Evolutionary conservation across 2,329 filamentous ascomycete species (phyloP).

Genomic region (Dothiorella sarmentorum): DNA sequence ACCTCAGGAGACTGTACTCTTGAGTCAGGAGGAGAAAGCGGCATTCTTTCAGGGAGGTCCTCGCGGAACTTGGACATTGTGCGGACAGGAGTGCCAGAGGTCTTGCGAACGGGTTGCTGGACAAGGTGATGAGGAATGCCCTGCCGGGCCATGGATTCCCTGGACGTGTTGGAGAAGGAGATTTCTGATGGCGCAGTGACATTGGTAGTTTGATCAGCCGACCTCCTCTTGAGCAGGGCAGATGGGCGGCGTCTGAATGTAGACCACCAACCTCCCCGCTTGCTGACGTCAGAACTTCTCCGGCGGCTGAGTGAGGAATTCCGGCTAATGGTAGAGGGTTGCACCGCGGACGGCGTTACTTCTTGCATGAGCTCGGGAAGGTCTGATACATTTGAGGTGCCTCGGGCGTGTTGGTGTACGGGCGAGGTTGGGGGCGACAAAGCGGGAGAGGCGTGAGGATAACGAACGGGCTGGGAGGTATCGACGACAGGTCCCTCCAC

Average conservation of each 20-base stretch:
- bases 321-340: constrained; percentile 39
- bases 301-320: constrained; percentile 21
- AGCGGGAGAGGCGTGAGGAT: constrained; percentile 31
- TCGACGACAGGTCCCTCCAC: constrained; percentile 47
- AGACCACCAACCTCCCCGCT: constrained; percentile 34
- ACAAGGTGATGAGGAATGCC: constrained; percentile 49
- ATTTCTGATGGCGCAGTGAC: constrained; percentile 60
- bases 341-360: constrained; percentile 28
- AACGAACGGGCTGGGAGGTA: constrained; percentile 47
- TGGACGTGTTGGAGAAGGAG: constrained; percentile 79
- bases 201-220: constrained; percentile 45
- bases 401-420: constrained; percentile 45
- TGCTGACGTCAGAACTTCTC: constrained; percentile 34
- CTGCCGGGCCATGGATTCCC: constrained; percentile 73
- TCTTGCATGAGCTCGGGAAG: constrained; percentile 48
- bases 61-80: constrained; percentile 90
- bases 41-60: constrained; percentile 75
- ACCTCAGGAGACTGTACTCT: constrained; percentile 74
- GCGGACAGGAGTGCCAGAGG: constrained; percentile 63
- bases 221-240: constrained; percentile 60
- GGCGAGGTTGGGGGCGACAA: constrained; percentile 26
- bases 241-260: constrained; percentile 52
- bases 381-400: constrained; percentile 53
- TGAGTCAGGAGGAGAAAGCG: constrained; percentile 80
- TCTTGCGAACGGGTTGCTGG: constrained; percentile 43